These are phyloP conservation scores for Trypanosoma lewisi DNA, from an alignment of 208 protist species.

Conservation along the genomic window DNA sequence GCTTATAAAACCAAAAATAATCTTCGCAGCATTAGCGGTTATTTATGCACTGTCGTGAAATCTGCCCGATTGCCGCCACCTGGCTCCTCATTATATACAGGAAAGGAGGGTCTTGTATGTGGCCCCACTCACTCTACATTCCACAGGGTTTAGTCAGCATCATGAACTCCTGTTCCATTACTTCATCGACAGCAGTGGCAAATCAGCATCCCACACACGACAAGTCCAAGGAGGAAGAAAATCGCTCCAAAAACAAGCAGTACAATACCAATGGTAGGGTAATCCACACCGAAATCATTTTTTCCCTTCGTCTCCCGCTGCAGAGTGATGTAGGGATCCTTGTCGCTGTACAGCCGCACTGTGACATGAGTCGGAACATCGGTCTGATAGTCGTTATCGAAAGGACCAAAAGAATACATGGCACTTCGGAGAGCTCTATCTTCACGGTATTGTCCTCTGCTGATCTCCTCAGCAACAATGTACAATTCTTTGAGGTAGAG, in stretches of 20 bases:
- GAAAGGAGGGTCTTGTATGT: too few species aligned
- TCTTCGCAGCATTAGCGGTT: too few species aligned
- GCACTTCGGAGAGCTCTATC: constrained; percentile 6
- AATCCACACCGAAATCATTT: constrained; percentile 6
- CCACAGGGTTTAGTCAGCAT: too few species aligned
- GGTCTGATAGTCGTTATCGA: constrained; percentile 3
- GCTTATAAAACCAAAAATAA: too few species aligned
- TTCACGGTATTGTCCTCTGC: constrained; percentile 12
- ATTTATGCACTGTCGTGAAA: too few species aligned
- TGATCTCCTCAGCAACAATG: constrained; percentile 14
- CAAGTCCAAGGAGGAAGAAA: constrained; percentile 20
- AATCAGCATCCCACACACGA: constrained; percentile 4
- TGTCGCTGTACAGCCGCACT: constrained; percentile 27
- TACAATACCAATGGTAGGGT: constrained; percentile 12
- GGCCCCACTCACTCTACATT: too few species aligned
- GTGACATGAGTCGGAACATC: background rate
- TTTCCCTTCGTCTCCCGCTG: constrained; percentile 11
- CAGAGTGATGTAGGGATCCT: constrained; percentile 23
- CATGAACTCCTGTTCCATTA: too few species aligned
- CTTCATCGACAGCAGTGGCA: constrained; percentile 19
- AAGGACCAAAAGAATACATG: constrained; percentile 2
- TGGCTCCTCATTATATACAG: too few species aligned
- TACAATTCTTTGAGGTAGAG: constrained; percentile 15
- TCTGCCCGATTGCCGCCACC: too few species aligned
- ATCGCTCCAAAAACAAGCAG: constrained; percentile 14